Conservation (phyloP, 257 asterid genomes). For the Handroanthus guayacan region DNA sequence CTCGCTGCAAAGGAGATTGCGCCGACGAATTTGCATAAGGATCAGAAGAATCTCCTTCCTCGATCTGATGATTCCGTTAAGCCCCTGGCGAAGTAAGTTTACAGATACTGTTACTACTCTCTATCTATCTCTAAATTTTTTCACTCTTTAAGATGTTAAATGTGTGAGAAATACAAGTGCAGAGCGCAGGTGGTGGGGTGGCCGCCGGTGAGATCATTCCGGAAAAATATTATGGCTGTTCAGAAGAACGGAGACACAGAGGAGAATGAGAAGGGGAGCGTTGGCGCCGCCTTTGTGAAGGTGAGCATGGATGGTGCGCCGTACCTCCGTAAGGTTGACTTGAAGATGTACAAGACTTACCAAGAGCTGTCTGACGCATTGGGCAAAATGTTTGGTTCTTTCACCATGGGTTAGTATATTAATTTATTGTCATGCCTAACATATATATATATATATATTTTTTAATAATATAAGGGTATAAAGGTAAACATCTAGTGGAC, state of each 20-base stretch:
- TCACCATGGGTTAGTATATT: slow-evolving; percentile 40
- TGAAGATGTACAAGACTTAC: slow-evolving; percentile 48
- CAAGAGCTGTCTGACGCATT: slow-evolving; percentile 47
- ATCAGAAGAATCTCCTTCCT: not conserved
- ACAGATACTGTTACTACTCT: too few relatives aligned
- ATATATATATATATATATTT: not conserved
- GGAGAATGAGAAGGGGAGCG: slow-evolving; percentile 23
- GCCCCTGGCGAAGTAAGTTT: slow-evolving; percentile 43
- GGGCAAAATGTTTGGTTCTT: slow-evolving; percentile 51
- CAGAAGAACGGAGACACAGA: slow-evolving; percentile 26
- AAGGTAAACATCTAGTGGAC: not conserved
- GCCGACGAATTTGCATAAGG: slow-evolving; percentile 13
- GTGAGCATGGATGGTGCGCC: slow-evolving; percentile 61
- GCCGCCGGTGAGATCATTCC: slow-evolving; percentile 50
- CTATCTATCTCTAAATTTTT: not conserved
- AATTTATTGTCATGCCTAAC: too few relatives aligned
- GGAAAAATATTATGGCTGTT: slow-evolving; percentile 36
- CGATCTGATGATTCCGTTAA: slow-evolving; percentile 27
- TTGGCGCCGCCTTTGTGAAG: slow-evolving; percentile 41
- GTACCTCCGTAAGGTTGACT: slow-evolving; percentile 55
- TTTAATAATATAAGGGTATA: not conserved
- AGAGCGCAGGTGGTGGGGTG: slow-evolving; percentile 54
- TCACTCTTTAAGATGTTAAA: not conserved
- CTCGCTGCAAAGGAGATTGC: slow-evolving; percentile 19
- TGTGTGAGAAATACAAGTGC: not conserved